These are phyloP conservation scores for Pichia sp. DNA, from an alignment of 1,139 yeast species.

Conservation along the genomic window DNA sequence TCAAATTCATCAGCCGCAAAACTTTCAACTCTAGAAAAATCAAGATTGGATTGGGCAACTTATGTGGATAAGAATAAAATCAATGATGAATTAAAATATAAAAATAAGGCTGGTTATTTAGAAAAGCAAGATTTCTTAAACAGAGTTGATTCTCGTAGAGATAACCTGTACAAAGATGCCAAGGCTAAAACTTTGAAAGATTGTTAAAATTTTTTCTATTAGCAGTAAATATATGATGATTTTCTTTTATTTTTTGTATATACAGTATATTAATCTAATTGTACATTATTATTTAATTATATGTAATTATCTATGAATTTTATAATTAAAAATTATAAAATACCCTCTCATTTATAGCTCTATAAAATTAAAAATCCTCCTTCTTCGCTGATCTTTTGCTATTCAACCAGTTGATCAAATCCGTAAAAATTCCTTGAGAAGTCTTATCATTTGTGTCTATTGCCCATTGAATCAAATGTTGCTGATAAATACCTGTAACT, in stretches of 20 bases:
- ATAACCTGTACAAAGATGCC: conserved; percentile 12
- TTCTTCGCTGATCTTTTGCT: conserved; percentile 29
- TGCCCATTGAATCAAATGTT: conserved; percentile 59
- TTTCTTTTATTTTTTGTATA: too few relatives aligned
- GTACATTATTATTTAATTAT: background rate
- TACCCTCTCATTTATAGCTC: too few relatives aligned
- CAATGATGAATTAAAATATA: conserved; percentile 69
- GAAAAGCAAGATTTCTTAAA: conserved; percentile 86
- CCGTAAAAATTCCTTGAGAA: conserved; percentile 61
- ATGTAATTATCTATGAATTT: background rate
- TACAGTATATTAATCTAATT: background rate
- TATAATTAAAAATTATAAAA: background rate
- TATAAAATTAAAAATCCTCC: background rate
- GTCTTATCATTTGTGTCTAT: conserved; percentile 40
- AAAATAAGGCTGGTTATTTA: conserved; percentile 75
- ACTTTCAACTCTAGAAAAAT: conserved; percentile 85
- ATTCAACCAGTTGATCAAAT: conserved; percentile 74
- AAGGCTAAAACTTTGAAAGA: conserved; percentile 9
- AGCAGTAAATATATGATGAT: background rate
- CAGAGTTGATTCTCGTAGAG: conserved; percentile 47
- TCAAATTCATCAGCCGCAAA: conserved; percentile 57
- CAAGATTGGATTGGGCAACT: conserved; percentile 91
- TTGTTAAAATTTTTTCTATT: background rate
- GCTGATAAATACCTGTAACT: conserved; percentile 52
- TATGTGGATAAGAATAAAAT: conserved; percentile 86